Evolutionary conservation across 1,284 basidiomycete genomes (phyloP).

Genomic region (Moesziomyces antarcticus): DNA sequence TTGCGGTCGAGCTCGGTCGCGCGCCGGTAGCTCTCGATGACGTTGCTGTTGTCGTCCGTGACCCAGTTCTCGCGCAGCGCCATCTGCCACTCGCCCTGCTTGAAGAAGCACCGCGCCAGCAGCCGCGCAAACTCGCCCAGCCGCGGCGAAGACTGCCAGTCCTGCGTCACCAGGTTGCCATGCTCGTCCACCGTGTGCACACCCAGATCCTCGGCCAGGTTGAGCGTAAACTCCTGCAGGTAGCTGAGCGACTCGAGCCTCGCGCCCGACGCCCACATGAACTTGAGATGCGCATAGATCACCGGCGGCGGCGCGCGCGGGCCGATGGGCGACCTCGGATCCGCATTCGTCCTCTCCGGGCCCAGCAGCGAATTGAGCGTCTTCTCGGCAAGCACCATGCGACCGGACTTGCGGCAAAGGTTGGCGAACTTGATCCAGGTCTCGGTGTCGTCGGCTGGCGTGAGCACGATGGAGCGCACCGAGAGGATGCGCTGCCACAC

Average conservation of each 20-base stretch:
- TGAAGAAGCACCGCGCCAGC: constrained; percentile 96
- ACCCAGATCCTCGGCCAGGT: constrained; percentile 78
- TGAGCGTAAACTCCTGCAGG: constrained; percentile 84
- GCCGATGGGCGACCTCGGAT: constrained; percentile 52
- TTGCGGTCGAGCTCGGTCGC: constrained; percentile 91
- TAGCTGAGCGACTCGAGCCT: constrained; percentile 84
- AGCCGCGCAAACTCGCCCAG: constrained; percentile 82
- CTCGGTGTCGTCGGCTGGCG: constrained; percentile 91
- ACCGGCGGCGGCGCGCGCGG: constrained; percentile 82
- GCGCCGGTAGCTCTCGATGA: constrained; percentile 79
- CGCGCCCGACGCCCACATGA: constrained; percentile 90
- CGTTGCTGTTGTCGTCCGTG: constrained; percentile 62
- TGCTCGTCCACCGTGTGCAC: constrained; percentile 68
- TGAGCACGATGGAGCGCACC: constrained; percentile 91
- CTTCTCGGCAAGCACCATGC: constrained; percentile 92
- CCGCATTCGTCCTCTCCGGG: constrained; percentile 53
- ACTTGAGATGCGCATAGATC: constrained; percentile 96
- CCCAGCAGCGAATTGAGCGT: constrained; percentile 78
- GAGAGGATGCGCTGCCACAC: constrained; percentile 99
- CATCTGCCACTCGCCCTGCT: constrained; percentile 92
- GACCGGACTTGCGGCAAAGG: constrained; percentile 83
- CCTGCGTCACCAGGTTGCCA: constrained; percentile 54
- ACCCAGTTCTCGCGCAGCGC: constrained; percentile 82
- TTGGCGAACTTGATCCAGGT: constrained; percentile 98
- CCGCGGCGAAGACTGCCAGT: constrained; percentile 61